Evolutionary conservation across 345 rosid genomes (phyloP), one percentile per base, ranked within the genome.

Genomic region (Populus ilicifolia): DNA sequence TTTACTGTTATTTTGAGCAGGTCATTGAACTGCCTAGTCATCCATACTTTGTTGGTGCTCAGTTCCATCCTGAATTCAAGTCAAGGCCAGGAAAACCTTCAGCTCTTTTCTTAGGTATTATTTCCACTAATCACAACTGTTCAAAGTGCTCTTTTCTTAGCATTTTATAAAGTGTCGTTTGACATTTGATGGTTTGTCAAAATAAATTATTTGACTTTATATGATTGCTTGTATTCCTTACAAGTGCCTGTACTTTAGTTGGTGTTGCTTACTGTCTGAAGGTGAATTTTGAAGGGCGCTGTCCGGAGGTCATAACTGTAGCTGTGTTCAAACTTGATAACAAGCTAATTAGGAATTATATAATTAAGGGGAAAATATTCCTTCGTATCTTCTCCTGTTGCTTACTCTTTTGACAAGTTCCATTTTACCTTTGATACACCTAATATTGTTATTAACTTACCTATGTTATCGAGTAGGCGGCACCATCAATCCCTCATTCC

Each of bases 1-100:
- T 68, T 44, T 29, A 18, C 38, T 59, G 23, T 63, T 56, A 2
- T 69, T 46, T 54, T 54, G 25, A 35, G 82, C 86, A 91, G 93
- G 74, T 91, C 72, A 83, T 91, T 41, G 93, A 91, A 80, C 79
- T 91, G 61, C 82, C 79, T n/a, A 82, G 75, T 33, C 93, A 89
- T 85, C 93, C 93, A 13, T 91, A 87, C 81, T 89, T 85, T 78
- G 83, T 91, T 17, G 91, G 83, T n/a, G 94, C 84, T 71, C 99
- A 96, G 87, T 96, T 96, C 77, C 99, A 96, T 78, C 99, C 99
- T 0, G 99, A 96, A 84, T 96, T 89, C 77, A 96, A 92, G 84
- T 96, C 98, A 70, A 93, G 98, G 78, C 98, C 99, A 0, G 96
- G 93, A 82, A 89, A 92, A 67, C 96, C 99, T 54, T 96, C 99